Base-by-base conservation (phyloP, 352 stramenopile genomes). In the Hyaloperonospora brassicae region DNA sequence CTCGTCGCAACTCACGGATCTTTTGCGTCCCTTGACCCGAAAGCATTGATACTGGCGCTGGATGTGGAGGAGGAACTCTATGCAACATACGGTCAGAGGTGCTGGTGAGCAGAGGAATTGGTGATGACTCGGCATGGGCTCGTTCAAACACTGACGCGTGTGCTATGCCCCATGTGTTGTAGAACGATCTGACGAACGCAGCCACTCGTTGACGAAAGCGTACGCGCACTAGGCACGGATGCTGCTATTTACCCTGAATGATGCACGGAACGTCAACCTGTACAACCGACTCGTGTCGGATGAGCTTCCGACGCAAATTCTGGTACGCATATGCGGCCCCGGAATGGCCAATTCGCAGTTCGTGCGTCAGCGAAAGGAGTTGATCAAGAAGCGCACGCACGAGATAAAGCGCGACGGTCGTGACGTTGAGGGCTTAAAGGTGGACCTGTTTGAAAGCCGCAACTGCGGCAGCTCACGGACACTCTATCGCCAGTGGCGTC, bases 271-370 rank as follows among this genome's bases (percentile, higher is more conserved):
- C 50, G 57, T 72, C 0, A 59, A 75, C 13, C 63, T 93, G 10
- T 77, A 80, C 49, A 68, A 84, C 44, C 78, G 83, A 5, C 57
- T 93, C 35, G 62, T 91, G 25, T 82, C 74, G 0, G 79, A 79
- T 7, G 67, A 86, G 25, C 58, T 91, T 12, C 41, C 59, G 0
- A 68, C 76, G 14, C 52, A 70, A 48, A 70, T 59, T 47, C 64
- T 91, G 22, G 83, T 91, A 57, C 76, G 83, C 35, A 86, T 93
- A 79, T 86, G 69, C 46, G 74, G 73, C 2, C 70, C 66, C 17
- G 79, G 89, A 58, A 89, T 93, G 83, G 83, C 83, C n/a, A 93
- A 93, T 53, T 80, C 83, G 27, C 79, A 90, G 53, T 62, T 93
- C 31, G 83, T 86, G 24, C 75, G 70, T 0, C 79, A 93, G 38